Base-by-base conservation (phyloP, 768 basidiomycete genomes). In the Boletus insuetus region DNA sequence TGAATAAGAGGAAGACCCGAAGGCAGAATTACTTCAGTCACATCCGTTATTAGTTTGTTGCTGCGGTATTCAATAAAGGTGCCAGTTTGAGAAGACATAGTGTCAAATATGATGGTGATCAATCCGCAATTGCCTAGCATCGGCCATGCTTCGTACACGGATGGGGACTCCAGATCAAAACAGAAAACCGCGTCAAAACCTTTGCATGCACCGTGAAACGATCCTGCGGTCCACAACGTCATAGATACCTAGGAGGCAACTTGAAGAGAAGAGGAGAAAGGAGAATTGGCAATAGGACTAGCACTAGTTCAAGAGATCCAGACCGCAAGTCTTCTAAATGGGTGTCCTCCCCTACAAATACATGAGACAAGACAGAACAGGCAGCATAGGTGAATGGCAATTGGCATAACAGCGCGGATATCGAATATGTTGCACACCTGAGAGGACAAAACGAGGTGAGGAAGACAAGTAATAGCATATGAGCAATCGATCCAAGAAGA, bases 371-470 rank as follows among this genome's bases (percentile, higher is more conserved):
- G 38, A 41, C 20, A 13, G 16, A 39, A 39, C n/a, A 17, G 51
- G 51, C 20, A 39, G 37, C 62, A 57, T 51, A 35, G 35, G 14
- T 24, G 35, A 31, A 38, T 45, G 42, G 11, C 9, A 20, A 6
- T 51, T 38, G 38, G 19, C 42, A 45, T 24, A 43, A 39, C 29
- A 32, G 31, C 29, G 46, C 8, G 26, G 10, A n/a, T 24, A 51
- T 51, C 14, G 41, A 13, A 9, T 29, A 54, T 38, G 17, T 42
- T 26, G 53, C 58, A 63, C 61, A 59, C 26, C 31, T 16, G n/a
- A 20, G 34, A 29, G 16, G 51, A 57, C 58, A 64, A 47, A 47
- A 34, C 49, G n/a, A 62, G 51, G 43, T 19, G 38, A 51, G 24
- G 26, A 51, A 41, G 54, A 52, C 50, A 53, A 52, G 38, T 14